phyloP scores from a whole-genome alignment of 805 yeast species.

The Naumovozyma dairenensis region DNA sequence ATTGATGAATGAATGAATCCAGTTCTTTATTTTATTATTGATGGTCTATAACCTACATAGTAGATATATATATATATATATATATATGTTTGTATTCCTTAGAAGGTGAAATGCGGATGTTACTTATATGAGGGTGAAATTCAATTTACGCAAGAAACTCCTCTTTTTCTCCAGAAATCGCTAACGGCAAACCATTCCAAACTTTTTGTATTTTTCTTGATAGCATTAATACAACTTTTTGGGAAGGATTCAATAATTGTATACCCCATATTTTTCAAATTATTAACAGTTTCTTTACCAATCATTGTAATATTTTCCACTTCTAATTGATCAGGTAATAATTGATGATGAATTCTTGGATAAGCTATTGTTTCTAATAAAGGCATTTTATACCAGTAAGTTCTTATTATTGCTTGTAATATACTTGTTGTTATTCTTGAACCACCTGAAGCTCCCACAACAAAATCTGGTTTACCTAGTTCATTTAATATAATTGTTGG shows the following conservation, averaged over 20 bases:
- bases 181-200: slow-evolving; percentile 60
- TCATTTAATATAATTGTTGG: slow-evolving; percentile 58
- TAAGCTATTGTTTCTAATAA: slow-evolving; percentile 61
- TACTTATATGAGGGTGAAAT: no score
- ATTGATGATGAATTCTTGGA: slow-evolving; percentile 86
- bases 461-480: slow-evolving; percentile 44
- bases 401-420: slow-evolving; percentile 67
- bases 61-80: no score
- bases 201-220: slow-evolving; percentile 30
- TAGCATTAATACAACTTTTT: slow-evolving; percentile 50
- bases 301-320: slow-evolving; percentile 44
- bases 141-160: slow-evolving; percentile 29
- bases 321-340: slow-evolving; percentile 59
- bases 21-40: no score
- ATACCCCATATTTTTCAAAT: slow-evolving; percentile 41
- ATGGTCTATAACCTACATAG: no score
- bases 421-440: slow-evolving; percentile 76
- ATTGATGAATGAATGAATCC: no score
- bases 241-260: slow-evolving; percentile 33
- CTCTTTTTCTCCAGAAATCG: slow-evolving; percentile 86
- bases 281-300: slow-evolving; percentile 32
- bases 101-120: no score
- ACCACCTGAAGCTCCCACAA: slow-evolving; percentile 93
- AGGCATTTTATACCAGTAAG: slow-evolving; percentile 46
- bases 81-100: no score